Conservation (phyloP, 805 yeast genomes). For the Yamadazyma paraphyllophila region DNA sequence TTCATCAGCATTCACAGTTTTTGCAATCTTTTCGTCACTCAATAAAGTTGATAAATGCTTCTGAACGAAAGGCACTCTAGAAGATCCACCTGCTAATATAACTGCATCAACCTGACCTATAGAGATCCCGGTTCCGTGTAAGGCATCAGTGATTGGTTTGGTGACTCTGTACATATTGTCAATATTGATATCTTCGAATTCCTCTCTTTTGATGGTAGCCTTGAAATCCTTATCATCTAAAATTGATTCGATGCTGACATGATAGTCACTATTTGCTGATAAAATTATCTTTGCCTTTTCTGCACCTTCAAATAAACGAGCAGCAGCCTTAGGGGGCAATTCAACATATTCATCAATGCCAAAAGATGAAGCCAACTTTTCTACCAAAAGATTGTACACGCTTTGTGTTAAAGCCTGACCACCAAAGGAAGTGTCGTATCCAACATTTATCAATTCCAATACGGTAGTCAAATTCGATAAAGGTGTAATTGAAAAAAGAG, state of each 20-base stretch:
- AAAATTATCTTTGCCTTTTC: slow-evolving; percentile 85
- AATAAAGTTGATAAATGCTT: slow-evolving; percentile 47
- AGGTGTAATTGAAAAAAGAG: slow-evolving; percentile 66
- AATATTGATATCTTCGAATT: slow-evolving; percentile 61
- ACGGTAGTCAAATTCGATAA: slow-evolving; percentile 38
- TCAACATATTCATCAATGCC: slow-evolving; percentile 34
- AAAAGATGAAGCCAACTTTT: slow-evolving; percentile 50
- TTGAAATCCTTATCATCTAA: slow-evolving; percentile 73
- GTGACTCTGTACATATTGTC: slow-evolving; percentile 47
- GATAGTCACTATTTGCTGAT: slow-evolving; percentile 83
- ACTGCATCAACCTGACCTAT: slow-evolving; percentile 56
- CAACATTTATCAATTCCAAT: slow-evolving; percentile 70
- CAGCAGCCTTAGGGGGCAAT: slow-evolving; percentile 57
- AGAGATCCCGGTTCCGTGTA: slow-evolving; percentile 32
- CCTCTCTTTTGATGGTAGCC: slow-evolving; percentile 66
- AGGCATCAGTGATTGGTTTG: slow-evolving; percentile 53
- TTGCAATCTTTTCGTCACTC: slow-evolving; percentile 60
- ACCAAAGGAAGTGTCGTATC: slow-evolving; percentile 65
- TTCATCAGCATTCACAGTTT: slow-evolving; percentile 93
- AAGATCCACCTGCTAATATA: slow-evolving; percentile 85
- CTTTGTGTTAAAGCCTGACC: slow-evolving; percentile 72
- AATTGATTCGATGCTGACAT: slow-evolving; percentile 73
- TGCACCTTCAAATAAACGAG: slow-evolving; percentile 74
- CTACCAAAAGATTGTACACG: slow-evolving; percentile 58
- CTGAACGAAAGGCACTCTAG: slow-evolving; percentile 87